Conservation (phyloP, 371 early-diverging fungal genomes). For the Batkoa obscura region DNA sequence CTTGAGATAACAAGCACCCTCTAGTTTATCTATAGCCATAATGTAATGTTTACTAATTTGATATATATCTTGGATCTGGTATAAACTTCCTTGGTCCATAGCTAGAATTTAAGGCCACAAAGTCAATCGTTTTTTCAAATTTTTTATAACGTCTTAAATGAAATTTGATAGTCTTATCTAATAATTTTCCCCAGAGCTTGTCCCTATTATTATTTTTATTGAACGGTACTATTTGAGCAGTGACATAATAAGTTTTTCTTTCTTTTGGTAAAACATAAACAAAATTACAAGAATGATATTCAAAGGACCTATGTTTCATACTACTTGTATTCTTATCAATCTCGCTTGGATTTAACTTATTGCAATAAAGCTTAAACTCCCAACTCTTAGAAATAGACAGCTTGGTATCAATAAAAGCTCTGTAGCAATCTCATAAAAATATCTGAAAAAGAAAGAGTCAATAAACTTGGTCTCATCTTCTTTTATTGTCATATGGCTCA, state of each 20-base stretch:
- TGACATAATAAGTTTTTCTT: constrained; percentile 19
- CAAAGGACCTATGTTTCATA: constrained; percentile 13
- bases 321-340: constrained; percentile 4
- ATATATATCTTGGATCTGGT: constrained; percentile 18
- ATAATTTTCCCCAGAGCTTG: too few relatives aligned
- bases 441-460: background rate
- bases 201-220: background rate
- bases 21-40: constrained; percentile 11
- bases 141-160: constrained; percentile 2
- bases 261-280: constrained; percentile 18
- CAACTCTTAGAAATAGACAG: constrained; percentile 1
- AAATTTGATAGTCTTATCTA: background rate
- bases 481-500: constrained; percentile 13
- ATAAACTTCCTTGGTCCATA: background rate
- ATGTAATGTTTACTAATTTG: constrained; percentile 11
- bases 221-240: constrained; percentile 18
- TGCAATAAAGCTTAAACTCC: constrained; percentile 18
- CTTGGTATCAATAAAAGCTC: constrained; percentile 14
- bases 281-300: constrained; percentile 20
- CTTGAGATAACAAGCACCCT: constrained; percentile 28
- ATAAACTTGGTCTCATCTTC: constrained; percentile 12
- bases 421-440: constrained; percentile 8
- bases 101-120: constrained; percentile 1
- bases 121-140: background rate
- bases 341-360: constrained; percentile 1